Base-by-base conservation (phyloP, 306 rosid species). In the Casuarina equisetifolia region DNA sequence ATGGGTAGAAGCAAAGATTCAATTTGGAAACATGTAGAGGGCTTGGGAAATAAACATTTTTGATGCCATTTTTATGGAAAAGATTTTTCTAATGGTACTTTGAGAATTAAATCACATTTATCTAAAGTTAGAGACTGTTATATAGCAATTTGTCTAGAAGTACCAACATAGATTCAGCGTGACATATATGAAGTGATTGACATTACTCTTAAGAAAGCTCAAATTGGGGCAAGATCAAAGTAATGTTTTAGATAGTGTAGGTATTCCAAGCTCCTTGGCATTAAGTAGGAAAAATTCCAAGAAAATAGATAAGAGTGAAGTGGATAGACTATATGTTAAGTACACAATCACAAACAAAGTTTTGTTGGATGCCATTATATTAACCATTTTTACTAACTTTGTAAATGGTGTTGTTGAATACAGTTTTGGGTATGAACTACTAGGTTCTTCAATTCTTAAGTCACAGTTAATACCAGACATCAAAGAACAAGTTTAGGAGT, bases 21-120 rank as follows among this genome's bases (percentile, higher is more conserved):
- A 25, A 0, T 25, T 25, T 25, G 32, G 32, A 0, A 25, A 1
- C 32, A 66, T 66, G 71, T 11, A 2, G 0, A 39, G 6, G 49
- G 9, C 5, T 17, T 1, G 4, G 0, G 2, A 66, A 17, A 39
- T 66, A 1, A 2, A 17, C 32, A 2, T n/a, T 40, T 40, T 43
- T 11, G 0, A 0, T 66, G 49, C n/a, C 6, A 67, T 0, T 67
- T 67, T 40, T 16, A 32, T 67, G 0, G 6, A 0, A 1, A 7
- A 0, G 1, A 15, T 0, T 69, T 69, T n/a, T 0, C 38, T 9
- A 17, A 38, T 6, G 53, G 73, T 43, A 16, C 51, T 67, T 0
- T 6, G 5, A 76, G 73, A 20, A 16, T 67, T 3, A 76, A 67
- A 40, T n/a, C 52, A 0, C 74, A 76, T 52, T 20, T 76, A 8